Percentiles rank a stretch among this genome's conserved stretches.
phyloP scores from a whole-genome alignment of 1,139 yeast species.

The Blastobotrys raffinosifermentans region DNA sequence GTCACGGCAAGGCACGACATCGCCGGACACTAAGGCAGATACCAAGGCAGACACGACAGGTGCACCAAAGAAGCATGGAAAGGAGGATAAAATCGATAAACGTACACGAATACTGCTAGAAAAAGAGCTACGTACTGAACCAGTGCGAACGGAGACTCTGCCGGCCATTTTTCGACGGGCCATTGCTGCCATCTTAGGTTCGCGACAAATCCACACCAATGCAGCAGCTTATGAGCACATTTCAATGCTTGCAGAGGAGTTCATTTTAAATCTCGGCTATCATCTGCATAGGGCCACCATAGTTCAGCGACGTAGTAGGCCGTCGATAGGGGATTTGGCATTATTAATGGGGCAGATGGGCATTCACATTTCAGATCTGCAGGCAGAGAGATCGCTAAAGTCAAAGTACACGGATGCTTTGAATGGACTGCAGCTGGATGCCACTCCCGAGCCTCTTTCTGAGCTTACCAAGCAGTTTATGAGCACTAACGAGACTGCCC shows the following conservation, averaged over 20 bases:
- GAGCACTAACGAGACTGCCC: conserved; percentile 22
- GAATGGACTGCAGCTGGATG: conserved; percentile 24
- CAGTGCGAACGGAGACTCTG: conserved; percentile 9
- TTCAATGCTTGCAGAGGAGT: conserved; percentile 38
- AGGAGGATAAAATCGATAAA: neutral
- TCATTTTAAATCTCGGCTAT: conserved; percentile 44
- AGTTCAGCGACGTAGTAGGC: conserved; percentile 60
- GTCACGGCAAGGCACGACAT: no score
- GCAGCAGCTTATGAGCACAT: conserved; percentile 31
- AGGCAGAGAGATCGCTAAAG: conserved; percentile 35
- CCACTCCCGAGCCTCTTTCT: conserved; percentile 23
- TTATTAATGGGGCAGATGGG: conserved; percentile 44
- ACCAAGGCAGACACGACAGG: no score
- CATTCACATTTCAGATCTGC: conserved; percentile 43
- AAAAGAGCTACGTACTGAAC: conserved; percentile 1
- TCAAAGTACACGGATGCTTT: conserved; percentile 23
- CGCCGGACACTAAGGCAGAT: no score
- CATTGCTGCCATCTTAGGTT: conserved; percentile 26
- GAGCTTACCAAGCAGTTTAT: conserved; percentile 23
- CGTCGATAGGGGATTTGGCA: conserved; percentile 54
- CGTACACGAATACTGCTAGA: conserved; percentile 8
- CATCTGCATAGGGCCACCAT: conserved; percentile 51
- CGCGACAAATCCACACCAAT: conserved; percentile 19
- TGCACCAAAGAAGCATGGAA: neutral
- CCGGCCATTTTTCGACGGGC: conserved; percentile 23